Conservation (phyloP, 1,284 basidiomycete genomes). For the Microbotryomycetes sp. region DNA sequence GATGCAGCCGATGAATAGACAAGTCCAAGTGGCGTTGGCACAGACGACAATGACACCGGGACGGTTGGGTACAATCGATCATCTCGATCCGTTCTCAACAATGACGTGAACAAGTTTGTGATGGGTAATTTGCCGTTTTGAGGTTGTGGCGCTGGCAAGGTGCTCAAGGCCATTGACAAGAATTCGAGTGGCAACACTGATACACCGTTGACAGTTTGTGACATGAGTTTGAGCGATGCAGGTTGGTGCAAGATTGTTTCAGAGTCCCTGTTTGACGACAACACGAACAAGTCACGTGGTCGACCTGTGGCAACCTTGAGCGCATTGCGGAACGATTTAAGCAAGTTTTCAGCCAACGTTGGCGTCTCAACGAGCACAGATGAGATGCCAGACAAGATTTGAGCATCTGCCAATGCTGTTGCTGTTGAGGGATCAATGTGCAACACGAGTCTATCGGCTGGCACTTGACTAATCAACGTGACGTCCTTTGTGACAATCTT, state of each 20-base stretch:
- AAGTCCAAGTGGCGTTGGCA: constrained; percentile 75
- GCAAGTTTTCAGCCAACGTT: constrained; percentile 42
- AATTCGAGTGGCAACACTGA: constrained; percentile 45
- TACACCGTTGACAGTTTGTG: constrained; percentile 40
- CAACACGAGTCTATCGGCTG: constrained; percentile 64
- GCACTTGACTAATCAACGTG: constrained; percentile 46
- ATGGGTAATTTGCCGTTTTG: constrained; percentile 56
- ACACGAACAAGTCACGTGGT: constrained; percentile 50
- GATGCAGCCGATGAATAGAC: constrained; percentile 95
- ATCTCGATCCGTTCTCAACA: constrained; percentile 74
- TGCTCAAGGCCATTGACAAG: constrained; percentile 48
- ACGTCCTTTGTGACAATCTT: constrained; percentile 51
- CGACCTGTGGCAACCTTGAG: constrained; percentile 36
- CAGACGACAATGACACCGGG: constrained; percentile 62
- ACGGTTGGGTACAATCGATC: constrained; percentile 92
- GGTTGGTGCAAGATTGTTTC: constrained; percentile 30
- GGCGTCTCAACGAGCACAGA: constrained; percentile 69
- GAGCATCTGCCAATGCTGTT: constrained; percentile 56
- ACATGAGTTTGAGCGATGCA: constrained; percentile 46
- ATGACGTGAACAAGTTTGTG: constrained; percentile 77
- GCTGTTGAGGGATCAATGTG: constrained; percentile 64
- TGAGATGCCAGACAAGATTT: constrained; percentile 54
- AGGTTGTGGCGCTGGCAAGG: constrained; percentile 16
- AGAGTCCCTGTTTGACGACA: constrained; percentile 40
- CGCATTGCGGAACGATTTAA: constrained; percentile 20